Base-by-base conservation (phyloP, 1,284 basidiomycete genomes). In the Fomitopsis palustris region DNA sequence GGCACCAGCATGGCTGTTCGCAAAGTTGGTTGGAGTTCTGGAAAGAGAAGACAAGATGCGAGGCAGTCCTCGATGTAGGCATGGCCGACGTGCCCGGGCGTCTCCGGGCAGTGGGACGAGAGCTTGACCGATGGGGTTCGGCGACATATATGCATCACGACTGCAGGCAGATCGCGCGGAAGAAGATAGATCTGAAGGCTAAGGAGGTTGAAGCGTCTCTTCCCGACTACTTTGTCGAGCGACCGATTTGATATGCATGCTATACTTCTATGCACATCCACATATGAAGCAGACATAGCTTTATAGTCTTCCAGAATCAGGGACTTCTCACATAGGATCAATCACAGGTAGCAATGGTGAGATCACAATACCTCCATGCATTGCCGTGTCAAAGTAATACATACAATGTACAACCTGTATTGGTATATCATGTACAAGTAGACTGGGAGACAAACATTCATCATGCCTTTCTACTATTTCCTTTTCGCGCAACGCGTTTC, bases 131-230 rank as follows among this genome's bases (percentile, higher is more conserved):
- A 54, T 85, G 84, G 81, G 86, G 86, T 2, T 81, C 79, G 60
- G 84, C 83, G 61, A 84, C 83, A 19, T 87, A 88, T 67, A 89
- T 89, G 87, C 86, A 89, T 64, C 83, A 82, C 58, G 87, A 88
- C 57, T 89, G 87, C 72, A 78, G 83, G 65, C 70, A 76, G 65
- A 70, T 74, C 23, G 86, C 86, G 29, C 79, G 80, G 68, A 78
- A 78, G 64, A 77, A 77, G 55, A 81, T 89, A 43, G 70, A 72
- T 42, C 83, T 83, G 53, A 73, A 77, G 58, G 75, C 86, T 37
- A 85, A 78, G 67, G 72, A 71, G 10, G 75, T 86, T 9, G 83
- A 82, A 61, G 81, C 85, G 31, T 77, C 73, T 1, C 69, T 88
- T 47, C 79, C 86, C 0, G 84, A 86, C 62, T 86, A 80, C 67